Percentiles rank a stretch among this genome's conserved stretches.
Evolutionary conservation across 148 eudicot species (phyloP).

Genomic region (Rhododendron kiyosumense): DNA sequence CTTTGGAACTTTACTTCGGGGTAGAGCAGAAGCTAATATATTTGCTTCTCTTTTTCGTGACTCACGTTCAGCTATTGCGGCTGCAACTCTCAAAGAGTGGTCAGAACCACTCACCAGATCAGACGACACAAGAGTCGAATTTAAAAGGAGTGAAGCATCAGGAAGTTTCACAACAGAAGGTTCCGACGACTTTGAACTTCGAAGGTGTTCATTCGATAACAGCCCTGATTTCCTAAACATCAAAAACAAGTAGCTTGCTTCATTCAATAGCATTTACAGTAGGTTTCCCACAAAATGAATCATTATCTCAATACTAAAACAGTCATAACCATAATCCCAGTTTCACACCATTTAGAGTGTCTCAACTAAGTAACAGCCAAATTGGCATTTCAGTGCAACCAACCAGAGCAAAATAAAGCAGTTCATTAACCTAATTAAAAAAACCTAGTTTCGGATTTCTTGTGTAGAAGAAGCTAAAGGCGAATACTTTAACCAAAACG

Average conservation of each 20-base stretch:
- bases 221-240: conserved; percentile 22
- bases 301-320: background rate
- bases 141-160: conserved; percentile 67
- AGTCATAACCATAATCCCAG: background rate
- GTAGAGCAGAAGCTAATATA: conserved; percentile 32
- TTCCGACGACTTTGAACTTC: conserved; percentile 20
- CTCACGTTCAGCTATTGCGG: conserved; percentile 72
- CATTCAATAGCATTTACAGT: background rate
- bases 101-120: conserved; percentile 32
- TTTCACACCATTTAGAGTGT: background rate
- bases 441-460: background rate
- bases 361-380: background rate
- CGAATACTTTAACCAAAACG: background rate
- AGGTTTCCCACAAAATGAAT: background rate
- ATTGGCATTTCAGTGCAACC: background rate
- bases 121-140: conserved; percentile 43
- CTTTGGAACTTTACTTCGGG: conserved; percentile 66
- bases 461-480: background rate
- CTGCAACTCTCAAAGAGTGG: conserved; percentile 86
- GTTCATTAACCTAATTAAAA: background rate
- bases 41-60: conserved; percentile 72
- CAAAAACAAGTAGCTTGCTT: background rate
- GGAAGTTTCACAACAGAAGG: conserved; percentile 60
- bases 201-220: conserved; percentile 13
- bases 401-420: background rate